Percentiles rank a stretch among this genome's conserved stretches.
These are phyloP conservation scores for Clarireedia sp. DNA, from an alignment of 2,329 filamentous ascomycete genomes.

Conservation along the genomic window DNA sequence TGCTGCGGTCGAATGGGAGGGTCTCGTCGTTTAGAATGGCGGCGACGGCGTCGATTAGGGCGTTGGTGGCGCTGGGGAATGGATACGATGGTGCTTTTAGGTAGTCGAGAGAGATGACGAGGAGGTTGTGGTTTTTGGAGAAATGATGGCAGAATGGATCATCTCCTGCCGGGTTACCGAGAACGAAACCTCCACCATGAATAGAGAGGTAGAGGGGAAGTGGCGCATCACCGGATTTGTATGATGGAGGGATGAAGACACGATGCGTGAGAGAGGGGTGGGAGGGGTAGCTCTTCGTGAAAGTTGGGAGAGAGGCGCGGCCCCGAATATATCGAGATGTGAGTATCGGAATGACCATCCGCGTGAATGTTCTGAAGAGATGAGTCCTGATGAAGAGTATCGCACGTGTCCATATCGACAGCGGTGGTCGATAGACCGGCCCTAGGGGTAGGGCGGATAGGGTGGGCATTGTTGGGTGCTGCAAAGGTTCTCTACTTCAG, in stretches of 20 bases:
- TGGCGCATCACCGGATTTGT: neutral
- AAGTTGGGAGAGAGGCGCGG: neutral
- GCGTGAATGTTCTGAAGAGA: neutral
- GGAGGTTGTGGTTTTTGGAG: constrained; percentile 32
- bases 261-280: constrained; percentile 6
- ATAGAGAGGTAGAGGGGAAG: constrained; percentile 35
- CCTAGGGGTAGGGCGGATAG: neutral
- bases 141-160: constrained; percentile 39
- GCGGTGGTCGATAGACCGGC: neutral
- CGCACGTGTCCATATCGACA: neutral
- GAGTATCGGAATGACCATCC: neutral
- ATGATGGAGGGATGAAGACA: constrained; percentile 4
- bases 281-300: constrained; percentile 6
- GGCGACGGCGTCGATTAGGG: constrained; percentile 37
- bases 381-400: neutral
- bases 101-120: constrained; percentile 43
- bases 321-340: neutral
- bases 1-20: constrained; percentile 37
- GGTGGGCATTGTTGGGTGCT: neutral
- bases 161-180: constrained; percentile 36
- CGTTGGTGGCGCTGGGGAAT: constrained; percentile 38
- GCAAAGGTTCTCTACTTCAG: neutral
- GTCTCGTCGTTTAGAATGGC: constrained; percentile 35
- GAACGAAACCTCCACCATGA: constrained; percentile 43
- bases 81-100: constrained; percentile 37